These are phyloP conservation scores for Solanum habrochaites DNA, from an alignment of 257 asterid species.

Conservation along the genomic window DNA sequence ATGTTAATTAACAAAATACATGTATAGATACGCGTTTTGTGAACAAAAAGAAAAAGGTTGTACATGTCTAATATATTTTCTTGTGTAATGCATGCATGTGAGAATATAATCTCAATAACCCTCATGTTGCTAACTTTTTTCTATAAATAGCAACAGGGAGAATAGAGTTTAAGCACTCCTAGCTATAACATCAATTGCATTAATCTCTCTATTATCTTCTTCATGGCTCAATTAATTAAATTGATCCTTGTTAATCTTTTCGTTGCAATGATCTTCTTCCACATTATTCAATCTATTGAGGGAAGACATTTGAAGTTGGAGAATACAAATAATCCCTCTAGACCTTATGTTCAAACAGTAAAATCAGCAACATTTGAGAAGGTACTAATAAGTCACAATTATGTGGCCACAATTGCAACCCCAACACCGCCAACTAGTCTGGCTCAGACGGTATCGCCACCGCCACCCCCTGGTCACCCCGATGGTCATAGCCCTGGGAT, in stretches of 20 bases:
- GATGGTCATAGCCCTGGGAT: constrained; percentile 30
- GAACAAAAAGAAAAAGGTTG: not conserved
- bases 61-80: not conserved
- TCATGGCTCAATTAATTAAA: constrained; percentile 25
- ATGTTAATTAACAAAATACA: not conserved
- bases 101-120: constrained; percentile 7
- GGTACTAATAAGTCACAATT: not conserved
- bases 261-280: constrained; percentile 20
- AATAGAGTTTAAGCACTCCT: constrained; percentile 5
- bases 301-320: not conserved
- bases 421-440: constrained; percentile 16
- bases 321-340: not conserved
- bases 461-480: constrained; percentile 35
- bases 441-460: constrained; percentile 1
- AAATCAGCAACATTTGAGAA: not conserved
- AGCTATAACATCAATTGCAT: not conserved
- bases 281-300: not conserved
- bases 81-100: not conserved
- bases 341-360: not conserved
- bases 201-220: not conserved
- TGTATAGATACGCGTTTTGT: not conserved
- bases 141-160: constrained; percentile 29
- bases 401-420: not conserved
- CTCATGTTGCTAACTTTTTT: not conserved
- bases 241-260: constrained; percentile 20